phyloP scores from a whole-genome alignment of 2,329 filamentous ascomycete genomes.

The Achaetomium macrosporum region DNA sequence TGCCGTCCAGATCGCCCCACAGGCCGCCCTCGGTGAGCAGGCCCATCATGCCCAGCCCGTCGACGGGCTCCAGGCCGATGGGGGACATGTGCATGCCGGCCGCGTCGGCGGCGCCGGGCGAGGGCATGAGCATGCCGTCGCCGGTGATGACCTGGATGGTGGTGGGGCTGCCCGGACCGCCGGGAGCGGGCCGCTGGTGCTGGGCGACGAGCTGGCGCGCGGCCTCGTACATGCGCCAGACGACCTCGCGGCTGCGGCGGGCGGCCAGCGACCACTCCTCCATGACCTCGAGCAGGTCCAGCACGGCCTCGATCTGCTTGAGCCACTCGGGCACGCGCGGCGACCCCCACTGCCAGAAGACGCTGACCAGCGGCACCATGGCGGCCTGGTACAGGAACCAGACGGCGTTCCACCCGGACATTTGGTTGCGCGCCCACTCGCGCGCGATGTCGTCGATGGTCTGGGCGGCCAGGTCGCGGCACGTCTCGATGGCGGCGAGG shows the following conservation, averaged over 20 bases:
- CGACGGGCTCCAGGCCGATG: slow-evolving; percentile 44
- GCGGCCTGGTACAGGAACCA: slow-evolving; percentile 78
- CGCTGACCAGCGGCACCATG: slow-evolving; percentile 69
- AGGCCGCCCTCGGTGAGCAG: slow-evolving; percentile 49
- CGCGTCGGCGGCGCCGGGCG: slow-evolving; percentile 22
- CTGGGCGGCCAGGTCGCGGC: slow-evolving; percentile 61
- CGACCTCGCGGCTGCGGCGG: slow-evolving; percentile 56
- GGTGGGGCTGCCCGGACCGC: slow-evolving; percentile 1
- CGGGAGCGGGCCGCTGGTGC: slow-evolving; percentile 11
- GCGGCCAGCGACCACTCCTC: slow-evolving; percentile 60
- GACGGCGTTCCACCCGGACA: slow-evolving; percentile 74
- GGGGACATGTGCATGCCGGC: slow-evolving; percentile 44
- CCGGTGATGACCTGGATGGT: slow-evolving; percentile 32
- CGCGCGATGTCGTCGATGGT: slow-evolving; percentile 67
- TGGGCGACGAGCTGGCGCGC: slow-evolving; percentile 33
- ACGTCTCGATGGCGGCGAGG: slow-evolving; percentile 60
- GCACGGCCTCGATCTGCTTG: slow-evolving; percentile 51
- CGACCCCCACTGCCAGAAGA: slow-evolving; percentile 61
- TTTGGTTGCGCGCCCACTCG: slow-evolving; percentile 67
- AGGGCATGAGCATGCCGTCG: slow-evolving; percentile 30
- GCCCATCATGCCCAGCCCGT: slow-evolving; percentile 46
- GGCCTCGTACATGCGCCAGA: slow-evolving; percentile 59
- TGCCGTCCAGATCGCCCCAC: slow-evolving; percentile 49
- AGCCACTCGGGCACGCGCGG: slow-evolving; percentile 47
- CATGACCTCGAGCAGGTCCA: slow-evolving; percentile 58